A percentile compares a stretch with the other conserved stretches of the same genome.
Evolutionary conservation across 495 filamentous ascomycete genomes (phyloP).

Genomic region (Annulohypoxylon maeteangense): DNA sequence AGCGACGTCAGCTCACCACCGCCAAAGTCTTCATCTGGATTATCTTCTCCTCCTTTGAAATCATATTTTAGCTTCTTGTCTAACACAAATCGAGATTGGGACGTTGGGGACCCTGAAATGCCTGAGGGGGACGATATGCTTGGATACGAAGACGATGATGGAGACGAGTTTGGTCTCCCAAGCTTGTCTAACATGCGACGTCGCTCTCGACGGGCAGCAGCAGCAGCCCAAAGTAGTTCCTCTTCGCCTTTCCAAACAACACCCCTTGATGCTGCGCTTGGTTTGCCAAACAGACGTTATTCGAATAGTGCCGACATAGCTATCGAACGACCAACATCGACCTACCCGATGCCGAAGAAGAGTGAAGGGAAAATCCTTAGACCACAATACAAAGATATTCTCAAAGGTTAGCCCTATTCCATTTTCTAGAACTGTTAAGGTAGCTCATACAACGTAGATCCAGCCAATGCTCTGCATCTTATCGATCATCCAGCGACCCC

Average conservation of each 20-base stretch:
- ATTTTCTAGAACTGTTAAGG: not conserved
- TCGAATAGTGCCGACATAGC: slow-evolving; percentile 91
- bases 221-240: slow-evolving; percentile 47
- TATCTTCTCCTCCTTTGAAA: slow-evolving; percentile 70
- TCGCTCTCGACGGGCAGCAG: slow-evolving; percentile 66
- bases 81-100: slow-evolving; percentile 81
- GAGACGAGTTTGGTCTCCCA: slow-evolving; percentile 93
- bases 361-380: slow-evolving; percentile 93
- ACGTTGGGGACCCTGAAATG: slow-evolving; percentile 62
- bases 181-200: slow-evolving; percentile 88
- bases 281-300: slow-evolving; percentile 52
- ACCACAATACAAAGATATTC: slow-evolving; percentile 96
- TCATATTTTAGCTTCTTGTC: slow-evolving; percentile 81
- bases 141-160: slow-evolving; percentile 82
- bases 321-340: slow-evolving; percentile 85
- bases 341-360: slow-evolving; percentile 87
- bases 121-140: slow-evolving; percentile 73
- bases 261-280: slow-evolving; percentile 52
- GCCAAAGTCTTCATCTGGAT: slow-evolving; percentile 60
- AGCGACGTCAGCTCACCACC: slow-evolving; percentile 65
- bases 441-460: slow-evolving; percentile 67
- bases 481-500: slow-evolving; percentile 86
- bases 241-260: slow-evolving; percentile 40
- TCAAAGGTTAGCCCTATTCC: slow-evolving; percentile 67
- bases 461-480: slow-evolving; percentile 92